Evolutionary conservation across 305 asterid genomes (phyloP).

Genomic region (Solanum hybrid): DNA sequence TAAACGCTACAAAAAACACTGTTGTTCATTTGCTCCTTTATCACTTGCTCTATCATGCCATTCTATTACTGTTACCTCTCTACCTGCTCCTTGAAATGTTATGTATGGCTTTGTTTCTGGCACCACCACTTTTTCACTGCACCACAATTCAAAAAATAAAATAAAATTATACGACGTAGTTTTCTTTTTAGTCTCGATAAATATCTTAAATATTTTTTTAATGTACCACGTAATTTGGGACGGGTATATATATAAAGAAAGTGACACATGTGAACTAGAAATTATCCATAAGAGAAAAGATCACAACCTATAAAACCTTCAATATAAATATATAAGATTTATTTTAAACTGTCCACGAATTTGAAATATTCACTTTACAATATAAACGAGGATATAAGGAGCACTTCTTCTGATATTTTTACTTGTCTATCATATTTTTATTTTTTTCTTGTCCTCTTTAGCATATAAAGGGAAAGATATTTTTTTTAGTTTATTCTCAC

Average conservation of each 20-base stretch:
- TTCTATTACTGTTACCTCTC: constrained; percentile 64
- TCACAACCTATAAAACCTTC: neutral
- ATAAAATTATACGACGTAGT: neutral
- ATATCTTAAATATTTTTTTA: neutral
- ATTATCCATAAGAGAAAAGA: neutral
- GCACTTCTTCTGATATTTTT: accelerated
- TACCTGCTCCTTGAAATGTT: constrained; percentile 69
- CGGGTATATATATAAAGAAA: neutral
- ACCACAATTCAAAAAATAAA: neutral
- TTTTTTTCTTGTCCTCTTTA: neutral
- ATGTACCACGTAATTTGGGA: neutral
- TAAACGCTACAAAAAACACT: constrained; percentile 49
- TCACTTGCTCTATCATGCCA: constrained; percentile 90
- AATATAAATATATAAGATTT: neutral
- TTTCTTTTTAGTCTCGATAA: neutral
- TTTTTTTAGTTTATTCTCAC: neutral
- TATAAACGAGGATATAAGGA: neutral
- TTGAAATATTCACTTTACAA: no score
- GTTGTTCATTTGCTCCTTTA: constrained; percentile 70
- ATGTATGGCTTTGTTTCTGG: constrained; percentile 69
- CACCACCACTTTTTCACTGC: constrained; percentile 77
- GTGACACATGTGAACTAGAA: neutral
- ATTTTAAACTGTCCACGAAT: no score
- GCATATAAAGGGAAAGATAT: neutral
- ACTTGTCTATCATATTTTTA: neutral